Conservation (phyloP, 345 rosid genomes). For the Pistacia integerrima region DNA sequence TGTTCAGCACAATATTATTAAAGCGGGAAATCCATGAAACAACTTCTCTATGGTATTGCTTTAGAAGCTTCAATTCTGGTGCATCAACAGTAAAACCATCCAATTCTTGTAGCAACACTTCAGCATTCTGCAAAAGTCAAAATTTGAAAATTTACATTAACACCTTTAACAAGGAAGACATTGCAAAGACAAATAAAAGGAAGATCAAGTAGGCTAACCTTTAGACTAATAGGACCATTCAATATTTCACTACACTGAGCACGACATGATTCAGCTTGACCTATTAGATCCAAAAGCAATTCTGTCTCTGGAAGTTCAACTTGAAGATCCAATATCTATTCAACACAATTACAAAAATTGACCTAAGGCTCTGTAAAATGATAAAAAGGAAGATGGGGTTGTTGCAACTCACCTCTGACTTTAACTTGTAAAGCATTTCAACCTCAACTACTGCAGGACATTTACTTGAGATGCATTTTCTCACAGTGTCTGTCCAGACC, state of each 20-base stretch:
- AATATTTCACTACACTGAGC: constrained; percentile 53
- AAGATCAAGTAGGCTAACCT: constrained; percentile 42
- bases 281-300: constrained; percentile 50
- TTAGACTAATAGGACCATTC: constrained; percentile 47
- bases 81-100: constrained; percentile 47
- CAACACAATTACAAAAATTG: constrained; percentile 22
- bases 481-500: constrained; percentile 62
- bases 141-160: constrained; percentile 1
- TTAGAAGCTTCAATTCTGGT: constrained; percentile 72
- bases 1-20: constrained; percentile 47
- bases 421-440: constrained; percentile 66
- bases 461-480: constrained; percentile 43
- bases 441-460: constrained; percentile 46
- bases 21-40: constrained; percentile 62
- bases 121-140: constrained; percentile 55
- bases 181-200: constrained; percentile 10
- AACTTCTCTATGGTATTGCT: constrained; percentile 60
- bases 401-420: constrained; percentile 61
- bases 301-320: constrained; percentile 65
- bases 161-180: constrained; percentile 8
- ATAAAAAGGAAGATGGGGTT: constrained; percentile 10
- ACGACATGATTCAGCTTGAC: constrained; percentile 62
- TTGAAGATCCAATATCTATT: constrained; percentile 72
- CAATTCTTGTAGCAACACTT: constrained; percentile 57
- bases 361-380: constrained; percentile 17